Percentiles rank a stretch among this genome's conserved stretches.
These are phyloP conservation scores for Solanum sejunctum DNA, from an alignment of 257 asterid genomes.

Conservation along the genomic window DNA sequence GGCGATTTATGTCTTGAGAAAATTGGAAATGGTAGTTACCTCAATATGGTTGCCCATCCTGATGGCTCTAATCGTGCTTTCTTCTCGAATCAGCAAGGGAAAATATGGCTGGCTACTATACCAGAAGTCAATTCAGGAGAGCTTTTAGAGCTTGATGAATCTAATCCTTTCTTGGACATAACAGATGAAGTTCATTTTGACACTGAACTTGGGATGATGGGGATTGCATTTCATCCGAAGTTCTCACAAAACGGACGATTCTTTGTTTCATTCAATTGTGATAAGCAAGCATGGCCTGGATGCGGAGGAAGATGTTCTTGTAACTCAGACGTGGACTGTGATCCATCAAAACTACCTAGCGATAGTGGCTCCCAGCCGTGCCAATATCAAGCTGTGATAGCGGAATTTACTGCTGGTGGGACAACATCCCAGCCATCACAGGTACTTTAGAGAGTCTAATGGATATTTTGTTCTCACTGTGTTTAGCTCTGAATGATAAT, in stretches of 20 bases:
- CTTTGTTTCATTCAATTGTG: conserved; percentile 76
- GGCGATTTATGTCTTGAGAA: conserved; percentile 78
- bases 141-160: conserved; percentile 37
- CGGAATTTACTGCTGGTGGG: conserved; percentile 55
- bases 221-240: conserved; percentile 72
- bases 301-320: conserved; percentile 89
- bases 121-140: conserved; percentile 59
- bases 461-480: not conserved
- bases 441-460: conserved; percentile 18
- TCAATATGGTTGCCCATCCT: conserved; percentile 75
- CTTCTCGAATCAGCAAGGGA: conserved; percentile 74
- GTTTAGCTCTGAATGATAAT: not conserved
- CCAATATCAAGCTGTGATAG: conserved; percentile 62
- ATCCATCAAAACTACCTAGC: conserved; percentile 42
- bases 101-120: conserved; percentile 64
- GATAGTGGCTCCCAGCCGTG: conserved; percentile 78
- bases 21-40: conserved; percentile 61
- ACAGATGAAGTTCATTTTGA: conserved; percentile 72
- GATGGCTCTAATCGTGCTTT: conserved; percentile 82
- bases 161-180: conserved; percentile 55
- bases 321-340: conserved; percentile 56
- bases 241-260: conserved; percentile 59
- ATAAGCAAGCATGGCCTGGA: conserved; percentile 62
- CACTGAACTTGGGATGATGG: conserved; percentile 63
- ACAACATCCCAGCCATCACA: conserved; percentile 23